Evolutionary conservation across 2,329 filamentous ascomycete species (phyloP).

Genomic region (Lecanoromycetidae sp.): DNA sequence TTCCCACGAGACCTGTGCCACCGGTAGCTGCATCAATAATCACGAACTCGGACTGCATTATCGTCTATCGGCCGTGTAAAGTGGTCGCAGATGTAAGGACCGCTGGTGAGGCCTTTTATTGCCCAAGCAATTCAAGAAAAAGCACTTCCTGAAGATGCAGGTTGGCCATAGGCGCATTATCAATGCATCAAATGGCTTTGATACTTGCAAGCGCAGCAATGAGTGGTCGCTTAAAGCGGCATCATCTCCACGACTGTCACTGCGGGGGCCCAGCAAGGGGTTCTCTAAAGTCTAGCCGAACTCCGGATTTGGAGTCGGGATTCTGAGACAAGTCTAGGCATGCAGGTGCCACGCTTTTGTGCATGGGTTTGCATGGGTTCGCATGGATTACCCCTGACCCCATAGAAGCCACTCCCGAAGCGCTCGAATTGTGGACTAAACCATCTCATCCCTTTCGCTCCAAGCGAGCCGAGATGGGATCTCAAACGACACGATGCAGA

Average conservation of each 20-base stretch:
- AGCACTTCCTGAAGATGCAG: neutral
- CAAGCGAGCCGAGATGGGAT: conserved; percentile 1
- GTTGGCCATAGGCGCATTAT: no score
- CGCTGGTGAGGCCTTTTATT: no score
- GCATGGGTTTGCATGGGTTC: neutral
- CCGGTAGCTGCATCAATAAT: no score
- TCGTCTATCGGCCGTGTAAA: no score
- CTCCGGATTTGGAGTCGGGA: neutral
- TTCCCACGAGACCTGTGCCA: no score
- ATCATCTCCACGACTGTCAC: neutral
- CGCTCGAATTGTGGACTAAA: conserved; percentile 5
- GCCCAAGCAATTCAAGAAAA: no score
- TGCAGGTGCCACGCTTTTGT: conserved; percentile 2
- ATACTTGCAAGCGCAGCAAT: neutral
- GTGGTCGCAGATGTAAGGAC: no score
- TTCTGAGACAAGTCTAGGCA: conserved; percentile 6
- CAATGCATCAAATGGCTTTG: no score
- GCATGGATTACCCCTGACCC: neutral
- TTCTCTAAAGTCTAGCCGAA: conserved; percentile 1
- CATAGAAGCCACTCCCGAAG: conserved; percentile 2
- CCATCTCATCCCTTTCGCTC: neutral
- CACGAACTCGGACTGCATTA: no score
- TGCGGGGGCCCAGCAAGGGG: neutral
- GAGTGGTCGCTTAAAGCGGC: conserved; percentile 5
- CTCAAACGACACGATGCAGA: neutral